These are phyloP conservation scores for Phytophthora pisi DNA, from an alignment of 352 stramenopile species.

Conservation along the genomic window DNA sequence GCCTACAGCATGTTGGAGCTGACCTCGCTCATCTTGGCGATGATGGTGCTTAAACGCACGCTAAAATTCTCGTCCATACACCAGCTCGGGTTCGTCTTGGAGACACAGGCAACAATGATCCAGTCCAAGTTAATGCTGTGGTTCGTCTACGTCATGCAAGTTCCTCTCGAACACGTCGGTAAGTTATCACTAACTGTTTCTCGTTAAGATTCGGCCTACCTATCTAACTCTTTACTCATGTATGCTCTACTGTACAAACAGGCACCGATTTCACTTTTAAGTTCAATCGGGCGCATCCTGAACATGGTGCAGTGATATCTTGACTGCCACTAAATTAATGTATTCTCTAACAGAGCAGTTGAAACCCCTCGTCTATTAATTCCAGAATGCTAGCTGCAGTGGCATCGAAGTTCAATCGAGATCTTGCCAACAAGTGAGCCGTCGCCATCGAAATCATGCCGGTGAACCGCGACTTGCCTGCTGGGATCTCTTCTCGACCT, in stretches of 20 bases:
- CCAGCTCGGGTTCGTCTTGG: conserved; percentile 36
- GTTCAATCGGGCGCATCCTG: conserved; percentile 10
- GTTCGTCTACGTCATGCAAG: conserved; percentile 25
- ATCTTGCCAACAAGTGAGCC: neutral
- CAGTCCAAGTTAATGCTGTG: conserved; percentile 35
- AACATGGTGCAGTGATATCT: neutral
- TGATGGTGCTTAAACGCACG: conserved; percentile 15
- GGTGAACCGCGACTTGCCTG: conserved; percentile 54
- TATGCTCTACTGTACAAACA: neutral
- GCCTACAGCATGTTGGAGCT: conserved; percentile 23
- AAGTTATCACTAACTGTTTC: neutral
- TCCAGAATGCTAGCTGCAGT: too few relatives aligned
- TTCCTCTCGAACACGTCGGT: conserved; percentile 17
- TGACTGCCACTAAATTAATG: too few relatives aligned
- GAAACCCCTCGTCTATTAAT: neutral
- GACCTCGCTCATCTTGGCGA: conserved; percentile 12
- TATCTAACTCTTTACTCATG: neutral
- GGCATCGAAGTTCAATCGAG: neutral
- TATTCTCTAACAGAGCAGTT: neutral
- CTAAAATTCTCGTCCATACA: conserved; percentile 24
- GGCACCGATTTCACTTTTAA: conserved; percentile 25
- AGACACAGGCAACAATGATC: conserved; percentile 23
- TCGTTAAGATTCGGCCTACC: neutral
- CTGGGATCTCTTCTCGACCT: conserved; percentile 48
- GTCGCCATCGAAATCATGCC: conserved; percentile 37